These are phyloP conservation scores for Pseudocercospora pini-densiflorae DNA, from an alignment of 2,329 filamentous ascomycete genomes.

Conservation along the genomic window DNA sequence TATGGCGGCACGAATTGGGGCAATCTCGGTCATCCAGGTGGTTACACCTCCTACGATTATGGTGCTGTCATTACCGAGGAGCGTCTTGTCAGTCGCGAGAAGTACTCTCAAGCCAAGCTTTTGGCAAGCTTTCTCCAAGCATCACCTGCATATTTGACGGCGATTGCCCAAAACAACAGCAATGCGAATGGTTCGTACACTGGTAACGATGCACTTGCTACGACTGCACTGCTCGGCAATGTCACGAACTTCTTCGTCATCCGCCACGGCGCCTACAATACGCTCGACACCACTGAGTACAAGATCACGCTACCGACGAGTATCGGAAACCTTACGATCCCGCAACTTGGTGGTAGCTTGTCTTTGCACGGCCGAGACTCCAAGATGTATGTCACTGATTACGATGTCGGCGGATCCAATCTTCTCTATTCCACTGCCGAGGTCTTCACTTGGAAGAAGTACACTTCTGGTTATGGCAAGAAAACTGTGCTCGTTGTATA, in stretches of 20 bases:
- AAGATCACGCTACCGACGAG: conserved; percentile 66
- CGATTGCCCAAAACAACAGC: conserved; percentile 56
- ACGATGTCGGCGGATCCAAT: conserved; percentile 62
- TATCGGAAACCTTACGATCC: conserved; percentile 61
- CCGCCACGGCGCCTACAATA: conserved; percentile 67
- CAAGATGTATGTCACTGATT: conserved; percentile 70
- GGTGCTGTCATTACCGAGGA: conserved; percentile 70
- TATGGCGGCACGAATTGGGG: conserved; percentile 86
- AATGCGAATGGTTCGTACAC: conserved; percentile 58
- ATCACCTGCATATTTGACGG: conserved; percentile 70
- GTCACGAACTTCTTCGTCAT: conserved; percentile 67
- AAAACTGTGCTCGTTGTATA: conserved; percentile 68
- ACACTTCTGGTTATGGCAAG: conserved; percentile 50
- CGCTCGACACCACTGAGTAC: conserved; percentile 62
- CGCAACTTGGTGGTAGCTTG: conserved; percentile 62
- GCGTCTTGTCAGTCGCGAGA: conserved; percentile 69
- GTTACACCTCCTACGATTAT: conserved; percentile 63
- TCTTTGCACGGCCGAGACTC: conserved; percentile 67
- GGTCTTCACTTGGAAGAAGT: conserved; percentile 69
- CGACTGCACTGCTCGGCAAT: conserved; percentile 65
- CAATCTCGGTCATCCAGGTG: conserved; percentile 72
- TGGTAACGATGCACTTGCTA: conserved; percentile 56
- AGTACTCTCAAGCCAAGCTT: conserved; percentile 79
- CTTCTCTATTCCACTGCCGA: conserved; percentile 72
- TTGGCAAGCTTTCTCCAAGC: conserved; percentile 75